Conservation (phyloP, 352 stramenopile genomes). For the Globisporangium carolinianum region DNA sequence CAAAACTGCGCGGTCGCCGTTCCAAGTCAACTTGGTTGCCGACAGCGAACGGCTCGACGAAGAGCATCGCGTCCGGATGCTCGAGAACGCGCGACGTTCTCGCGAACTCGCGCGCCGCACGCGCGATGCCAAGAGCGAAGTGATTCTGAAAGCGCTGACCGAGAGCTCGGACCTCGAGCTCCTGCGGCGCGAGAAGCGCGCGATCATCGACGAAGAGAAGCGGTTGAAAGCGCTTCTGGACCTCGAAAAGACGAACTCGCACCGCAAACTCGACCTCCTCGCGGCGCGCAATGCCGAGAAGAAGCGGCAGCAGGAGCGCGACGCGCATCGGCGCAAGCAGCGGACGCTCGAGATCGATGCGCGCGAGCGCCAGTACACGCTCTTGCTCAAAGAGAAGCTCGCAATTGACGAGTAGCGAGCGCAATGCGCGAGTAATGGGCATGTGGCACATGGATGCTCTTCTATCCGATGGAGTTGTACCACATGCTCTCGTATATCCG, state of each 20-base stretch:
- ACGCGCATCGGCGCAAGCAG: slow-evolving; percentile 71
- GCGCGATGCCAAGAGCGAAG: slow-evolving; percentile 88
- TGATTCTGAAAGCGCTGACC: slow-evolving; percentile 88
- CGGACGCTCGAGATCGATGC: slow-evolving; percentile 59
- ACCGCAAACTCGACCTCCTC: slow-evolving; percentile 88
- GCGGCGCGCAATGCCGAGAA: slow-evolving; percentile 89
- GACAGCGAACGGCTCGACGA: slow-evolving; percentile 92
- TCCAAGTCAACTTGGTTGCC: slow-evolving; percentile 91
- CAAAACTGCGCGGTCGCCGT: slow-evolving; percentile 89
- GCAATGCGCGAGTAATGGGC: too few species aligned
- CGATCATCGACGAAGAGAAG: slow-evolving; percentile 93
- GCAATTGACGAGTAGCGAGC: slow-evolving; percentile 31
- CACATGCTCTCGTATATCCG: too few species aligned
- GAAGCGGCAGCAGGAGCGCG: slow-evolving; percentile 84
- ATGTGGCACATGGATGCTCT: too few species aligned
- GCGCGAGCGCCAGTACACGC: slow-evolving; percentile 58
- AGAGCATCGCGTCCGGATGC: slow-evolving; percentile 74
- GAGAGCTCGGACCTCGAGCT: slow-evolving; percentile 89
- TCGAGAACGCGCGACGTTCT: slow-evolving; percentile 59
- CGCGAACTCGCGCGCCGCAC: slow-evolving; percentile 68
- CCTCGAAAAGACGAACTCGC: slow-evolving; percentile 91
- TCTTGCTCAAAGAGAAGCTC: slow-evolving; percentile 80
- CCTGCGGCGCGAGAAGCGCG: slow-evolving; percentile 89
- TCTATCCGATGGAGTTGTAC: too few species aligned
- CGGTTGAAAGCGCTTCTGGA: slow-evolving; percentile 90